A percentile compares a stretch with the other conserved stretches of the same genome.
Evolutionary conservation across 1,284 basidiomycete species (phyloP).

Genomic region (Ceraceosorus bombacis): DNA sequence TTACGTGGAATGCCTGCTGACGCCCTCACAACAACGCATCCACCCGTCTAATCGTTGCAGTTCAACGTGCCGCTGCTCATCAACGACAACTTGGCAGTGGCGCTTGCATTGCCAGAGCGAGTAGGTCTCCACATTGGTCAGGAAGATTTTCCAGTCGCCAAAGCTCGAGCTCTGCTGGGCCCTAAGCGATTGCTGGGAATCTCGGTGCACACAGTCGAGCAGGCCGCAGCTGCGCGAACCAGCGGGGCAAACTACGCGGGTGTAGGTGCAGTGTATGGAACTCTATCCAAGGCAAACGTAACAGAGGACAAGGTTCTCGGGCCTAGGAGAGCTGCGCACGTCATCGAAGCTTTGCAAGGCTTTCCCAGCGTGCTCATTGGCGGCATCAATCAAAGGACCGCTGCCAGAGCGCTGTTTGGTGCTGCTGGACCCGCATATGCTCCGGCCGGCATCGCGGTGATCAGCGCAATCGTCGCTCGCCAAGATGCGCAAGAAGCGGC

Average conservation of each 20-base stretch:
- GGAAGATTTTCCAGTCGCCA: slow-evolving; percentile 68
- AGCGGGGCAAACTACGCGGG: slow-evolving; percentile 76
- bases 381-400: slow-evolving; percentile 39
- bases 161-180: slow-evolving; percentile 61
- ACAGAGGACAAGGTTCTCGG: slow-evolving; percentile 38
- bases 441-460: slow-evolving; percentile 68
- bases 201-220: slow-evolving; percentile 60
- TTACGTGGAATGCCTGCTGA: not conserved
- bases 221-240: slow-evolving; percentile 21
- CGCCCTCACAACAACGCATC: not conserved
- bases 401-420: slow-evolving; percentile 33
- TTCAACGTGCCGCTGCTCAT: slow-evolving; percentile 79
- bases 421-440: slow-evolving; percentile 19
- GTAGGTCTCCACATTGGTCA: slow-evolving; percentile 86
- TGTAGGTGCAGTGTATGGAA: slow-evolving; percentile 57
- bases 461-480: slow-evolving; percentile 77
- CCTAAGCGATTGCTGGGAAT: slow-evolving; percentile 69
- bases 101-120: slow-evolving; percentile 50
- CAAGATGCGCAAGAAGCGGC: slow-evolving; percentile 60
- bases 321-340: slow-evolving; percentile 21
- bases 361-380: slow-evolving; percentile 44
- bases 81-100: slow-evolving; percentile 54
- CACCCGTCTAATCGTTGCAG: slow-evolving; percentile 23
- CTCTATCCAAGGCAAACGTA: slow-evolving; percentile 46
- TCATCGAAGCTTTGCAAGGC: slow-evolving; percentile 22